Evolutionary conservation across 257 asterid genomes (phyloP).

Genomic region (Solanum stenotomum): DNA sequence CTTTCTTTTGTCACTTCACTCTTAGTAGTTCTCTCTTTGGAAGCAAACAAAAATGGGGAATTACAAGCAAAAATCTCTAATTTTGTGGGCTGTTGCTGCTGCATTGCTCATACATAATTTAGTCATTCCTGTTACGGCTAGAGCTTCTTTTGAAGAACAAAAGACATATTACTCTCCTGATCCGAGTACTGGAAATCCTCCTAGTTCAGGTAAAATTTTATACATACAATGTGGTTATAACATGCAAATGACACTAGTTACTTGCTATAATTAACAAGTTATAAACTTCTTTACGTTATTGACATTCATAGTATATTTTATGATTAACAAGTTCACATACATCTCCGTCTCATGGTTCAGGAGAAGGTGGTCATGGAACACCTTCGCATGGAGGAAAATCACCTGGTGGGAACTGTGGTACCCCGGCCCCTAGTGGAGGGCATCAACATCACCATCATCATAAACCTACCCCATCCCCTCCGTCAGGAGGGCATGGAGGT

Average conservation of each 20-base stretch:
- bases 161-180: constrained; percentile 53
- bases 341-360: constrained; percentile 2
- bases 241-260: not conserved
- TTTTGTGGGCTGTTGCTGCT: constrained; percentile 38
- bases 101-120: constrained; percentile 44
- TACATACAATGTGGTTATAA: not conserved
- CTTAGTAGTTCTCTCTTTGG: no score
- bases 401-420: constrained; percentile 61
- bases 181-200: constrained; percentile 41
- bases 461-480: constrained; percentile 34
- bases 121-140: constrained; percentile 22
- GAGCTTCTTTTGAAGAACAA: constrained; percentile 36
- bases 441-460: constrained; percentile 34
- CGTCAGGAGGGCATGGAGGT: constrained; percentile 19
- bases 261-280: not conserved
- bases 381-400: constrained; percentile 28
- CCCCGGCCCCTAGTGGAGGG: constrained; percentile 56
- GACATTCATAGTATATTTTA: not conserved
- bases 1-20: constrained; percentile 3
- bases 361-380: not conserved
- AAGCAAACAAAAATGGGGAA: constrained; percentile 20
- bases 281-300: not conserved
- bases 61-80: constrained; percentile 14
- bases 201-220: constrained; percentile 19
- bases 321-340: constrained; percentile 23